A percentile compares a stretch with the other conserved stretches of the same genome.
Evolutionary conservation across 768 basidiomycete species (phyloP).

Genomic region (Obba rivulosa): DNA sequence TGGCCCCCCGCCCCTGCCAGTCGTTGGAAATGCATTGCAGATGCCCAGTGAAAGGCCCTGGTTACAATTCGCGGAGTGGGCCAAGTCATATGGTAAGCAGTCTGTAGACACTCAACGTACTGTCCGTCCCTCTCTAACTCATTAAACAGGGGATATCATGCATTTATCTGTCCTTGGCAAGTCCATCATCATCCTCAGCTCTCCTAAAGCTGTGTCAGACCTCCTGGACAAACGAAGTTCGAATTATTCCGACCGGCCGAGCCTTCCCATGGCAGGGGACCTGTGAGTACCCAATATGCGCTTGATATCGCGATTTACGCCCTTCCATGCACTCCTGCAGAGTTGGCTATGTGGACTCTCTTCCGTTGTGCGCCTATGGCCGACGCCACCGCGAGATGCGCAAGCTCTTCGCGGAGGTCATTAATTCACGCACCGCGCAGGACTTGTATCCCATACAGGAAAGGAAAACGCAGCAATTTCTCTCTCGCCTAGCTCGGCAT

Average conservation of each 20-base stretch:
- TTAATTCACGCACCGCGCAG: not conserved
- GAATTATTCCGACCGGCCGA: constrained; percentile 16
- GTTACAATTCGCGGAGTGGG: constrained; percentile 2
- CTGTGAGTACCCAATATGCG: constrained; percentile 39
- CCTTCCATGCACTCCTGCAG: not conserved
- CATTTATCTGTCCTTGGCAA: constrained; percentile 12
- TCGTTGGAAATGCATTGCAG: constrained; percentile 20
- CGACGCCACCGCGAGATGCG: constrained; percentile 1
- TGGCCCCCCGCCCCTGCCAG: constrained; percentile 19
- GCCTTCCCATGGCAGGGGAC: constrained; percentile 61
- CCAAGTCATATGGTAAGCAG: constrained; percentile 3
- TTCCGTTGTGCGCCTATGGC: not conserved
- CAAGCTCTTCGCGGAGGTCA: not conserved
- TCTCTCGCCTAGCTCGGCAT: not conserved
- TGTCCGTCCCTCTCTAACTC: not conserved
- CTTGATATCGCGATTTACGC: not conserved
- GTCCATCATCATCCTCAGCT: constrained; percentile 10
- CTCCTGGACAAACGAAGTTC: constrained; percentile 18
- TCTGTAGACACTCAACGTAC: too few species aligned
- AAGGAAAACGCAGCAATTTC: not conserved
- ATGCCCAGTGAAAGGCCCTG: not conserved
- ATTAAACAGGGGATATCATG: constrained; percentile 10
- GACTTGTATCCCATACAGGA: not conserved
- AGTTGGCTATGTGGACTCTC: not conserved
- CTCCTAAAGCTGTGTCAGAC: constrained; percentile 7